Base-by-base conservation (phyloP, 345 rosid species). In the Pseudoturritis turrita region DNA sequence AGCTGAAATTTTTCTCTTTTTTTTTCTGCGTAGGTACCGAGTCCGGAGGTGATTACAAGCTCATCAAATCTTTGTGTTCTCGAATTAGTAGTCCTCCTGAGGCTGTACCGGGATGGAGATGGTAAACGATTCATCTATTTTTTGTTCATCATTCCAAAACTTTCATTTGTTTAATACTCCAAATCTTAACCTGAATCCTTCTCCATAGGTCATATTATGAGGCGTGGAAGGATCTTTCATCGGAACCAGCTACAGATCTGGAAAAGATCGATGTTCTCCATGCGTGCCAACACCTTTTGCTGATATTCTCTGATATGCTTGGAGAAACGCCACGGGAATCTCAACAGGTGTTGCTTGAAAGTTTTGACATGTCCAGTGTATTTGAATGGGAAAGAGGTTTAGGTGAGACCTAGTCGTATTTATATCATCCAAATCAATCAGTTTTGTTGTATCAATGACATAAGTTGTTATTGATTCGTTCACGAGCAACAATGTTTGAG, bases 41-140 rank as follows among this genome's bases (percentile, higher is more conserved):
- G 51, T 61, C 52, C 25, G 4, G 7, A 18, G 71, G 36, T 7
- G 44, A 69, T 62, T n/a, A 37, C 70, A 74, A 60, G 63, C 59
- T 76, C 65, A 52, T 64, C 55, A 33, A 52, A 52, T 75, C 85
- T 9, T 49, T 85, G 22, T 79, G 81, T 46, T 78, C 85, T 5
- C 85, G 65, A 78, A 82, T 94, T 26, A 57, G 80, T 51, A 75
- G 79, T 62, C 95, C 97, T 31, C 59, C 88, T 26, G 98, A 94
- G 81, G 87, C 84, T 2, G 77, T 79, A 77, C 89, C 91, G 25
- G 70, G 75, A 62, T 91, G 97, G 98, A 89, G 91, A 89, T 91
- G 98, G 98, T 90, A 90, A 54, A 40, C 4, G 21, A 62, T 47
- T 41, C 35, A 7, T 54, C 66, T 56, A 13, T 55, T 45, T 28